Base-by-base conservation (phyloP, 129 eudicot genomes). In the Gnaphalium uliginosum region DNA sequence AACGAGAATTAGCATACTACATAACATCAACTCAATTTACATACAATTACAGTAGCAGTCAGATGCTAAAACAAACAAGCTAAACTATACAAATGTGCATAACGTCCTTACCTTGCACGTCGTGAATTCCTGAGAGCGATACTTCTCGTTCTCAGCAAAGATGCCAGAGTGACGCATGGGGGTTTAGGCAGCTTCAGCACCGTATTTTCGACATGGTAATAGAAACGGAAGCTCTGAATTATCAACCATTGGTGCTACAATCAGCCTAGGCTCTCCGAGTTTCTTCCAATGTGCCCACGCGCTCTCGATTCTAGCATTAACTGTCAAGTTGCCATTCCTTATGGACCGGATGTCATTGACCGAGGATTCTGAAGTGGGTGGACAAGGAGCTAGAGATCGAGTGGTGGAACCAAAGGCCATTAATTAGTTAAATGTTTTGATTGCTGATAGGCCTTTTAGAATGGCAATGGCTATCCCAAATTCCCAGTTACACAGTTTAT, bases 161-260 rank as follows among this genome's bases (percentile, higher is more conserved):
- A 32, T 66, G 26, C 17, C 1, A 33, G 70, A 66, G 17, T 66
- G 19, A n/a, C n/a, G 17, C 70, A 66, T 66, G 18, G 69, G 69
- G 5, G 50, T 65, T 24, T 65, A 65, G 25, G 69, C 69, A 65
- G 69, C 69, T 65, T 66, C 50, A 66, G 70, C 70, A 6, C 51
- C 51, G 2, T 66, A 66, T 32, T 66, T 66, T 3, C 29, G 50
- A 18, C 70, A 66, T n/a, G 33, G 23, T 30, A 66, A 66, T 19
- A 27, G 70, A 32, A 66, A 66, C 33, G 70, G 70, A 66, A 66
- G 70, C 50, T 66, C 51, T 9, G 51, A 66, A 33, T 19, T 66
- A 33, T 66, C 70, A 1, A 66, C 70, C 70, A 66, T 66, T 6
- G 70, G 70, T 66, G 70, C 70, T 32, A 66, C 70, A 66, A 66